Evolutionary conservation across 257 asterid genomes (phyloP), one percentile per base, ranked within the genome.

Genomic region (Capsicum chinense): DNA sequence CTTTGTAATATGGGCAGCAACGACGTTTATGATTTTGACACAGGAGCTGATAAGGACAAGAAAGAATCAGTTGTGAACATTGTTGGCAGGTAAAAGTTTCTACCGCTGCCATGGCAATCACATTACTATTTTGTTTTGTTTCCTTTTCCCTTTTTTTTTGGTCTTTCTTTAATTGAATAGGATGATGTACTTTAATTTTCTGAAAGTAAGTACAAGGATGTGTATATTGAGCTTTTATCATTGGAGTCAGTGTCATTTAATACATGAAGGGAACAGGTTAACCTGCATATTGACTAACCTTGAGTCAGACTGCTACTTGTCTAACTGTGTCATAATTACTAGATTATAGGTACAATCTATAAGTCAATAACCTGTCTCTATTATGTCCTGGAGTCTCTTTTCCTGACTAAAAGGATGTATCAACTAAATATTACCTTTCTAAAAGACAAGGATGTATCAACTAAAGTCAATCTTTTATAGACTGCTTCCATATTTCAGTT

Each of bases 41-140:
- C 93, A 21, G 98, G 99, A 88, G 99, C 98, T 6, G 99, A 96
- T 89, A 88, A 84, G 87, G 92, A 96, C 91, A 96, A 96, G 96
- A 93, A 92, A 87, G 99, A 96, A 90, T 96, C 99, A 6, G 97
- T 94, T 76, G 99, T 96, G 63, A 96, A 92, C 83, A 85, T 94
- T 79, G 73, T 88, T 81, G 93, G 96, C 88, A 92, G 98, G 99
- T 93, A 87, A 89, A 85, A 70, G 62, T 63, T 52, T 54, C 44
- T 82, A 52, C 80, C 54, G 10, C 33, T 17, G 12, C n/a, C 79
- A 79, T 81, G 70, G 15, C 64, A 21, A 85, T 79, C 52, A 1
- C 74, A 1, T 21, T 60, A n/a, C 62, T 66, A 50, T 14, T 69
- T 64, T 19, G 10, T 16, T 63, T 81, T 73, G 42, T 17, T 62